A percentile compares a stretch with the other conserved stretches of the same genome.
These are phyloP conservation scores for Verticillium zaregamsianum DNA, from an alignment of 2,329 filamentous ascomycete genomes.

Conservation along the genomic window DNA sequence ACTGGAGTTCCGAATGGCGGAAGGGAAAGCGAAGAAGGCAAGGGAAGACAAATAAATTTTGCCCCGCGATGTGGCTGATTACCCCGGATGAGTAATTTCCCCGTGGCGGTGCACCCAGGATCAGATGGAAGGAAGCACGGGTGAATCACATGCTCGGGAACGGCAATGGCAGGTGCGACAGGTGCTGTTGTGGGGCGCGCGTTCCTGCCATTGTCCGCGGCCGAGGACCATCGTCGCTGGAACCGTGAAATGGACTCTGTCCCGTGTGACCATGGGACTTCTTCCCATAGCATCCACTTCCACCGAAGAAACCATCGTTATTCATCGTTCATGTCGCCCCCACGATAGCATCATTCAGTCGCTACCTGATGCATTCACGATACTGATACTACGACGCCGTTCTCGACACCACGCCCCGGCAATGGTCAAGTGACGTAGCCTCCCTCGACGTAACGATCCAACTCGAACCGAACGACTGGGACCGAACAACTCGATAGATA, in stretches of 20 bases:
- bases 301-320: neutral
- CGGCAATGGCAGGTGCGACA: neutral
- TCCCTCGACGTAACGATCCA: neutral
- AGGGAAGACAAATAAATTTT: neutral
- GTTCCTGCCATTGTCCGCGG: neutral
- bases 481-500: neutral
- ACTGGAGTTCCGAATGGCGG: neutral
- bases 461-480: neutral
- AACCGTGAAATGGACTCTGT: neutral
- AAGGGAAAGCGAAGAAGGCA: neutral
- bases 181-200: neutral
- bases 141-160: conserved; percentile 3
- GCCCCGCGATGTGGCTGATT: conserved; percentile 14
- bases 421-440: conserved; percentile 2
- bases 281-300: neutral
- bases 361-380: neutral
- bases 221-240: neutral
- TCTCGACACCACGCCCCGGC: neutral
- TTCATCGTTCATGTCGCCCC: neutral
- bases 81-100: neutral
- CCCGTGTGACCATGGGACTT: neutral
- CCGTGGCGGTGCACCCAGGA: neutral
- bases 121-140: neutral
- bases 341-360: neutral
- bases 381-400: neutral